Conservation (phyloP, 176 grass and related monocot species). For the Poa annua region DNA sequence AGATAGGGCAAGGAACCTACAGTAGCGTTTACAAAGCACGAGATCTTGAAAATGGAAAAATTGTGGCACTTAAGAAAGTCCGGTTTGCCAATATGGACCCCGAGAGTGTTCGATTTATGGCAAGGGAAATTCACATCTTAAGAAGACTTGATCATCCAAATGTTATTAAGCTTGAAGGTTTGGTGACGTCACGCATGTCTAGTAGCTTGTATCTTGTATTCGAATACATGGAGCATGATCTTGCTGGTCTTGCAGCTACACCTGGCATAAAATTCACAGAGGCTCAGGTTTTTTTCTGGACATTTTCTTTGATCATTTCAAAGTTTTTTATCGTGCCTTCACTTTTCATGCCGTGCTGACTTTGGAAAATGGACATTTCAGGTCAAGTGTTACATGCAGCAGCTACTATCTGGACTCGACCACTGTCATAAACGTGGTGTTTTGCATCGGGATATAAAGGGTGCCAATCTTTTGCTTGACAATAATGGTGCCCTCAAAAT, state of each 20-base stretch:
- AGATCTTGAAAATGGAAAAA: conserved; percentile 89
- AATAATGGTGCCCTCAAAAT: conserved; percentile 96
- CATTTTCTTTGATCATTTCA: conserved; percentile 18
- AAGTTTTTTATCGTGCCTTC: conserved; percentile 22
- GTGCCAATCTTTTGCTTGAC: conserved; percentile 90
- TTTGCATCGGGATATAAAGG: conserved; percentile 97
- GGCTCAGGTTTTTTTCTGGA: conserved; percentile 69
- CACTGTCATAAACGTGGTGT: conserved; percentile 89
- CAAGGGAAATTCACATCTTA: conserved; percentile 97
- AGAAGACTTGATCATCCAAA: conserved; percentile 94
- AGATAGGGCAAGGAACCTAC: conserved; percentile 99
- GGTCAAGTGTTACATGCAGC: conserved; percentile 99
- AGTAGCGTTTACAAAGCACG: conserved; percentile 96
- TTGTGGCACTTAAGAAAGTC: conserved; percentile 98
- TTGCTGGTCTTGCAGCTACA: conserved; percentile 86
- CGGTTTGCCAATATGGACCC: conserved; percentile 91
- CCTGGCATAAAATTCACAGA: conserved; percentile 91
- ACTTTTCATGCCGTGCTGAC: conserved; percentile 35
- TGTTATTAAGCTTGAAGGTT: conserved; percentile 91
- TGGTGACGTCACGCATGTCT: conserved; percentile 91
- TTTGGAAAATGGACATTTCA: conserved; percentile 51
- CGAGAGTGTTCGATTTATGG: conserved; percentile 98
- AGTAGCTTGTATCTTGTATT: conserved; percentile 95
- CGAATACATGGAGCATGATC: conserved; percentile 99
- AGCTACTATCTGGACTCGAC: conserved; percentile 88